Base-by-base conservation (phyloP, 75 land plant species). In the Pinus tabuliformis region DNA sequence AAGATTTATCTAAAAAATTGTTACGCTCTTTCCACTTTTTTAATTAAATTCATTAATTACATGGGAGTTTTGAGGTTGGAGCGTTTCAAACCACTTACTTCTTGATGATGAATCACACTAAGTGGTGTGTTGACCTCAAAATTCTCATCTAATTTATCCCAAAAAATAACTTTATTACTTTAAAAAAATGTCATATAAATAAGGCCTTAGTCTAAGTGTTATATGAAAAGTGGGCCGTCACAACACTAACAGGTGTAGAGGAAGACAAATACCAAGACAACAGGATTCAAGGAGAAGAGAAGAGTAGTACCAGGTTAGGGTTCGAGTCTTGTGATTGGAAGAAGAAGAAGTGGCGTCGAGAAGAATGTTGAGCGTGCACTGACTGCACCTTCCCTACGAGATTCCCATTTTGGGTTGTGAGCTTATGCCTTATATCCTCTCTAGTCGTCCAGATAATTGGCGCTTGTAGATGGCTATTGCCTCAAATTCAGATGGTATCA, bases 341-440 rank as follows among this genome's bases (percentile, higher is more conserved):
- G 75, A 81, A 57, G 64, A 59, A 62, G 59, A 83, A 81, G 72
- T 18, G 24, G 73, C 64, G 61, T 57, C 64, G 72, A 81, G 82
- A 88, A 94, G 85, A 74, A 95, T 95, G 98, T 91, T 95, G 98
- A 95, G 89, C 70, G 96, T 95, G 89, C 78, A 89, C 33, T 83
- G 98, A 52, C 85, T 95, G 86, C 97, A 93, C 81, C 90, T 95
- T 37, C 98, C 98, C 75, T 93, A 96, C 64, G 98, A 95, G 78
- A 95, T 93, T 73, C 98, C 98, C 56, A 89, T 95, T 36, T 96
- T 91, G 24, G 98, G 98, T 36, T 93, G 96, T 73, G 98, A 95
- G 92, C 85, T 95, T 64, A 83, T 92, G 62, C 96, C 98, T 2
- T 95, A 93, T 56, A 92, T 95, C 37, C 82, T 92, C 26, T 64